phyloP scores from a whole-genome alignment of 208 protist species.

The Giardia muris region DNA sequence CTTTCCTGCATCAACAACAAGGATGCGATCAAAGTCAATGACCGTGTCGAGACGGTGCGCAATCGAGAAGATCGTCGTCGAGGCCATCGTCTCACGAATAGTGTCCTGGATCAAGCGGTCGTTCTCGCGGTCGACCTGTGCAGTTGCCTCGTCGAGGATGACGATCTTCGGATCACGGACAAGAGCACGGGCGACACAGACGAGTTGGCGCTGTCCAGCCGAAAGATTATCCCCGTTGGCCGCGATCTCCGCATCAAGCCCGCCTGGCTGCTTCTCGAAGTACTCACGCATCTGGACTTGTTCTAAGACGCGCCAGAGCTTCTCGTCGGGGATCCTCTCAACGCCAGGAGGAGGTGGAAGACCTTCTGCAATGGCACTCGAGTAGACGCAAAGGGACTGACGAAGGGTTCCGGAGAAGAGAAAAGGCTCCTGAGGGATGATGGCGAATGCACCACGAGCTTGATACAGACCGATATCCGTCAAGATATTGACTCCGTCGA shows the following conservation, averaged over 20 bases:
- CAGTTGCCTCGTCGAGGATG: conserved; percentile 37
- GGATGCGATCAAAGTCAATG: not conserved
- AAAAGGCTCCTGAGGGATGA: conserved; percentile 48
- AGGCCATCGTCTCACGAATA: not conserved
- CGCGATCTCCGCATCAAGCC: not conserved
- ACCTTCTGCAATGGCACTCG: no score
- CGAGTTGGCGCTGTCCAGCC: conserved; percentile 31
- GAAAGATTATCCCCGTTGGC: conserved; percentile 33
- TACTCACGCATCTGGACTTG: not conserved
- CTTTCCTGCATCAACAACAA: not conserved
- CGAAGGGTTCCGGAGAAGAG: conserved; percentile 44
- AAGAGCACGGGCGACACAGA: conserved; percentile 34
- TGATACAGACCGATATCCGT: not conserved
- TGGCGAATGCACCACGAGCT: no score
- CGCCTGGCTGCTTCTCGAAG: not conserved
- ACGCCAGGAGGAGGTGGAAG: no score
- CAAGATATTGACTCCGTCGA: conserved; percentile 45
- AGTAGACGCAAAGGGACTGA: conserved; percentile 43
- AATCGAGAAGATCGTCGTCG: not conserved
- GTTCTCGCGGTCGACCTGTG: conserved; percentile 10
- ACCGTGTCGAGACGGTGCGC: not conserved
- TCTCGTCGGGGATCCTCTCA: conserved; percentile 24
- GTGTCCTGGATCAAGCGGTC: not conserved
- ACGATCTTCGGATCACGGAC: conserved; percentile 28
- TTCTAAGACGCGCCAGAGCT: conserved; percentile 28